Percentiles rank a stretch among this genome's conserved stretches.
Evolutionary conservation across 768 basidiomycete species (phyloP).

Genomic region (Podaxis sp.): DNA sequence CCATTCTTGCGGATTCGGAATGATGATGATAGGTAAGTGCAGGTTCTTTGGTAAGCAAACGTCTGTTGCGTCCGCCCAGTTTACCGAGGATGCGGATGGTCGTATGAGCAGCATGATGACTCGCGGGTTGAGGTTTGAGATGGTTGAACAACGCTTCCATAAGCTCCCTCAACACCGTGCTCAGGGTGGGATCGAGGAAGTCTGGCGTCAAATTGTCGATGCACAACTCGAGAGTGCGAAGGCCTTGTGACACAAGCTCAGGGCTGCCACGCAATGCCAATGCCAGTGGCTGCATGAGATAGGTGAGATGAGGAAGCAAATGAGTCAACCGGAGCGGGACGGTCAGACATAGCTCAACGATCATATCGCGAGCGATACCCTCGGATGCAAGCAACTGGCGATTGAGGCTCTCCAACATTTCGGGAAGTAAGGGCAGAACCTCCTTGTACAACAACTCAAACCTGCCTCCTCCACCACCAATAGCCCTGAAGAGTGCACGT

Average conservation of each 20-base stretch:
- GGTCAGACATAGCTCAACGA: slow-evolving; percentile 95
- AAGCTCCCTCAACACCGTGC: slow-evolving; percentile 86
- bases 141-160: slow-evolving; percentile 94
- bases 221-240: slow-evolving; percentile 96
- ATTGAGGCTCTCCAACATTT: slow-evolving; percentile 95
- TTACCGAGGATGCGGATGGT: slow-evolving; percentile 97
- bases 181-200: slow-evolving; percentile 95
- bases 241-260: slow-evolving; percentile 92
- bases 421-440: slow-evolving; percentile 91
- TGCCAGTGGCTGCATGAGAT: slow-evolving; percentile 95
- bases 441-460: slow-evolving; percentile 96
- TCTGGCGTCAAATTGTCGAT: slow-evolving; percentile 98
- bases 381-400: slow-evolving; percentile 85
- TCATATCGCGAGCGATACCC: slow-evolving; percentile 82
- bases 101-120: slow-evolving; percentile 88
- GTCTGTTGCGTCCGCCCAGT: slow-evolving; percentile 90
- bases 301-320: slow-evolving; percentile 89
- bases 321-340: slow-evolving; percentile 95
- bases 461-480: slow-evolving; percentile 87
- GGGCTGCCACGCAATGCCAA: slow-evolving; percentile 83
- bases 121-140: slow-evolving; percentile 85
- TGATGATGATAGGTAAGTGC: slow-evolving; percentile 67
- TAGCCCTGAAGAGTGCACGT: slow-evolving; percentile 88
- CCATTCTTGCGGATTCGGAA: slow-evolving; percentile 67
- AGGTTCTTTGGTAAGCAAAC: slow-evolving; percentile 80